Conservation (phyloP, 78 protist species). For the Dictyostelium capitatum region DNA sequence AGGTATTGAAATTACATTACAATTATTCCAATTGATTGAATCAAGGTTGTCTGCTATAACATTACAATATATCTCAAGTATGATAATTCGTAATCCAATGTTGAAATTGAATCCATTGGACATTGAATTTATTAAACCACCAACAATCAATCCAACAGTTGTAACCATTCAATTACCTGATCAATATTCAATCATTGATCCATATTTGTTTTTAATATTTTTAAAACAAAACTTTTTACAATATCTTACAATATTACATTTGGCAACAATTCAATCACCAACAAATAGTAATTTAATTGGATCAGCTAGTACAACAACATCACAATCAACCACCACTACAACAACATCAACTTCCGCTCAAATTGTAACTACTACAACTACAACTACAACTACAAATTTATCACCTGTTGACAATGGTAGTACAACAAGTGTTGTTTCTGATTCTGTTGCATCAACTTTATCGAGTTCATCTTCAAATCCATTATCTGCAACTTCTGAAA, state of each 20-base stretch:
- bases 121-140: constrained; percentile 76
- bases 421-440: neutral
- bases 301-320: too few relatives aligned
- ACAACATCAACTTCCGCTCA: neutral
- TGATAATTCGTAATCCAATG: constrained; percentile 76
- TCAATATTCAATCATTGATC: neutral
- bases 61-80: constrained; percentile 3
- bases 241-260: constrained; percentile 43
- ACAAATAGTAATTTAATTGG: neutral
- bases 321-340: neutral
- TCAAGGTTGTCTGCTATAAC: constrained; percentile 46
- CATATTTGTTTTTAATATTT: constrained; percentile 54
- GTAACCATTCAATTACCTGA: constrained; percentile 30
- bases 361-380: neutral
- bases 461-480: neutral
- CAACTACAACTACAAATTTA: constrained; percentile 14
- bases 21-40: constrained; percentile 62
- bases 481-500: constrained; percentile 23
- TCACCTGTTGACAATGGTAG: too few relatives aligned
- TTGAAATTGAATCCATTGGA: constrained; percentile 66
- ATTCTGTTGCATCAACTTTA: neutral
- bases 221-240: constrained; percentile 67
- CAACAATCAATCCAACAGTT: constrained; percentile 26
- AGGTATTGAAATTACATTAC: constrained; percentile 66
- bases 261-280: constrained; percentile 6